phyloP scores from a whole-genome alignment of 495 filamentous ascomycete genomes.

The Aspergillus indologenus region DNA sequence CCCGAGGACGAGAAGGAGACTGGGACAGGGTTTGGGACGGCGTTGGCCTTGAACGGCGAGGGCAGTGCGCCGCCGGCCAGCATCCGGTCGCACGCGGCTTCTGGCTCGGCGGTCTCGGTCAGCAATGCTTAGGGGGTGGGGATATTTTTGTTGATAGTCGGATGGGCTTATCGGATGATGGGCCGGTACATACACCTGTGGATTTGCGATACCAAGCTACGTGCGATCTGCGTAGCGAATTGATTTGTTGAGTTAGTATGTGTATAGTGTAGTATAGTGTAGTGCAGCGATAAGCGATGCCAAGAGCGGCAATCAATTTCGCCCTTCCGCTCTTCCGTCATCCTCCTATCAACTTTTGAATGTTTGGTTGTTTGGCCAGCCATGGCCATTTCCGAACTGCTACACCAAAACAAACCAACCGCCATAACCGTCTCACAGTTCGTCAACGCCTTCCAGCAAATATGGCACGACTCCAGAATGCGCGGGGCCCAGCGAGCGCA shows the following conservation, averaged over 20 bases:
- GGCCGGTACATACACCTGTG: conserved; percentile 8
- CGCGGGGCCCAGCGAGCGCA: conserved; percentile 17
- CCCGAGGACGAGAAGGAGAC: conserved; percentile 16
- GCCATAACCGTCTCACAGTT: conserved; percentile 54
- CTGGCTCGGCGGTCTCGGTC: conserved; percentile 34
- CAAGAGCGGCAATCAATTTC: not conserved
- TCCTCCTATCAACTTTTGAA: conserved; percentile 16
- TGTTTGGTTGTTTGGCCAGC: not conserved
- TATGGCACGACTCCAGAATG: conserved; percentile 41
- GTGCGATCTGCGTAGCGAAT: not conserved
- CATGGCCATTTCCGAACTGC: conserved; percentile 18
- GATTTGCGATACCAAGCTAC: too few relatives aligned
- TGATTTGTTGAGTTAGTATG: too few relatives aligned
- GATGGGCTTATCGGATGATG: conserved; percentile 1
- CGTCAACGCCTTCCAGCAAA: conserved; percentile 46
- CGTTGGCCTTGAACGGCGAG: conserved; percentile 26
- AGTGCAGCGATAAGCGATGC: not conserved
- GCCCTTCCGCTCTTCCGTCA: not conserved
- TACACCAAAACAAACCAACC: conserved; percentile 9
- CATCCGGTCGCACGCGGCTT: conserved; percentile 39
- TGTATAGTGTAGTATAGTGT: not conserved
- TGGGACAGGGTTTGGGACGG: not conserved
- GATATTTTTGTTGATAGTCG: conserved; percentile 9
- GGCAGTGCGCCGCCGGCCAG: conserved; percentile 27
- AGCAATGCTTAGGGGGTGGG: conserved; percentile 13